These are phyloP conservation scores for Lobosporangium transversale DNA, from an alignment of 192 early-diverging fungal genomes.

Conservation along the genomic window DNA sequence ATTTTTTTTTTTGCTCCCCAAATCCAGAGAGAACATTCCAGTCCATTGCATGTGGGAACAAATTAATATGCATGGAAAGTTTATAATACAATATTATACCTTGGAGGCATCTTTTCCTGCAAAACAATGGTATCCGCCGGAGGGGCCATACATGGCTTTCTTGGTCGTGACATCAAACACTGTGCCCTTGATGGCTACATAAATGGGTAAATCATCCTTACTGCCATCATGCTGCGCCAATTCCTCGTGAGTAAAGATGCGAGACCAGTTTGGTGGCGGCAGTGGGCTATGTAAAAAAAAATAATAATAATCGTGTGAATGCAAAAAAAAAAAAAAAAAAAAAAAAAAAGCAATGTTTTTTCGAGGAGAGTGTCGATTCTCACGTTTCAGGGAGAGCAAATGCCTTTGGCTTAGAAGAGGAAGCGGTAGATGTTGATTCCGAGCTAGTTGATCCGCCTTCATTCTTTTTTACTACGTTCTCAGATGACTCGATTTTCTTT, in stretches of 20 bases:
- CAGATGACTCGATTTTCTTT: neutral
- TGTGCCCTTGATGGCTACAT: slow-evolving; percentile 85
- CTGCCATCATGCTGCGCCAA: slow-evolving; percentile 65
- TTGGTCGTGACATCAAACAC: slow-evolving; percentile 80
- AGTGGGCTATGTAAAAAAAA: slow-evolving; percentile 20
- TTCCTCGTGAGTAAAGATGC: slow-evolving; percentile 24
- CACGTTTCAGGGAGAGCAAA: slow-evolving; percentile 48
- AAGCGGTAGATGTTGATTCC: slow-evolving; percentile 7
- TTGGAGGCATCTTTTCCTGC: slow-evolving; percentile 85
- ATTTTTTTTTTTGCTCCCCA: too few species aligned
- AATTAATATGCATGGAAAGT: neutral
- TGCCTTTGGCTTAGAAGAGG: slow-evolving; percentile 47
- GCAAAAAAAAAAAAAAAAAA: too few species aligned
- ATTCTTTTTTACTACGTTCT: slow-evolving; percentile 4
- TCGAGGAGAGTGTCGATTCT: too few species aligned
- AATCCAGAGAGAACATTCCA: neutral
- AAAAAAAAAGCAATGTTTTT: too few species aligned
- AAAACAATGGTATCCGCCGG: slow-evolving; percentile 77
- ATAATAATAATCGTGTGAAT: neutral
- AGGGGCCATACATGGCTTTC: slow-evolving; percentile 71
- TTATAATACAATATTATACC: slow-evolving; percentile 38
- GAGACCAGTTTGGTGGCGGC: slow-evolving; percentile 30
- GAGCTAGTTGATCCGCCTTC: neutral
- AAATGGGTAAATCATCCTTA: slow-evolving; percentile 68
- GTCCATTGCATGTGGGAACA: neutral